Base-by-base conservation (phyloP, 257 asterid genomes). In the Solanum sejunctum region DNA sequence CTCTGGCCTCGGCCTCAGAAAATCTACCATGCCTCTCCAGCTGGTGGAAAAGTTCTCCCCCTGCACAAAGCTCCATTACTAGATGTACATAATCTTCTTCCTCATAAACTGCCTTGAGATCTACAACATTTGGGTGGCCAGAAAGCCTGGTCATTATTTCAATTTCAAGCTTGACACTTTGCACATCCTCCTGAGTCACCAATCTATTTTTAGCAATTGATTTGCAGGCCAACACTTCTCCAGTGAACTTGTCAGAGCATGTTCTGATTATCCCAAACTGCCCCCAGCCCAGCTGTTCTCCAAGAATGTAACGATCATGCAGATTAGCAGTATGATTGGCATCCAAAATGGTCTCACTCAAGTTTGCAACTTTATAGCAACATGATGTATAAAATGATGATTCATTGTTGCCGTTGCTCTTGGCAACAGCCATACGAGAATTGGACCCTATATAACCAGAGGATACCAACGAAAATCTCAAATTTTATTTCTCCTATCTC, bases 41-140 rank as follows among this genome's bases (percentile, higher is more conserved):
- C 93, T 87, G 91, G 86, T 87, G 92, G 80, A 94, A 94, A 85
- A 94, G 95, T 93, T 94, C 98, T 4, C 98, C 98, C 45, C 97
- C 97, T 5, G 95, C 95, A 89, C 97, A 93, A 86, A 93, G 97
- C 93, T 95, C 98, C 98, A 95, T 93, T 54, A 95, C 92, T 64
- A 95, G 88, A 88, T 94, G 98, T 81, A 94, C 98, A 77, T 86
- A 91, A 87, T 91, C 87, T 69, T 92, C 96, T 84, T 94, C 98
- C 90, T 94, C 98, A 28, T 90, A 94, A 85, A 93, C 98, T 5
- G 96, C 94, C 89, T 91, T 91, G 45, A 94, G 93, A 82, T 92
- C 93, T 12, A 93, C 98, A 43, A 94, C 97, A 56, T 92, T 91
- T 23, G 97, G 95, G 87, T 94, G 98, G 81, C 96, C 95, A 11